Percentiles rank a stretch among this genome's conserved stretches.
phyloP scores from a whole-genome alignment of 129 eudicot species.

The Artemisia annua region DNA sequence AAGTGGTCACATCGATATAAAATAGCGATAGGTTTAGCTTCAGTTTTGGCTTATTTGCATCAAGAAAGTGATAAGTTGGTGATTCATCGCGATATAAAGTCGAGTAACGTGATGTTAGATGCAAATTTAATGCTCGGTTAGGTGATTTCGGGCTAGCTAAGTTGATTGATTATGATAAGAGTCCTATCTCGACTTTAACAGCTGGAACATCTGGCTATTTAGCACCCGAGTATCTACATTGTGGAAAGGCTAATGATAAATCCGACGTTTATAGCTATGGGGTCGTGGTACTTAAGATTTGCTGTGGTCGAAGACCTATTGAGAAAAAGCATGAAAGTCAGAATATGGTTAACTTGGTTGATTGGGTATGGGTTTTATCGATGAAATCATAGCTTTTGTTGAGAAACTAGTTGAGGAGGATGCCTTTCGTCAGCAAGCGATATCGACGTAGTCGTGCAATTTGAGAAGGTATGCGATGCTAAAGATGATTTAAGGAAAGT shows the following conservation, averaged over 20 bases:
- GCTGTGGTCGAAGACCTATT: constrained; percentile 75
- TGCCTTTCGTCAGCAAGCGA: no score
- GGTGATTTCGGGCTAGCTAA: constrained; percentile 60
- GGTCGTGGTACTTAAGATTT: constrained; percentile 68
- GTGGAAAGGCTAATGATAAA: constrained; percentile 70
- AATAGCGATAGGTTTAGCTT: no score
- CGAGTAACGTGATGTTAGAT: constrained; percentile 60
- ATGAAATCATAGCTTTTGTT: no score
- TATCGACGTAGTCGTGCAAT: no score
- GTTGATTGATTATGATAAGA: constrained; percentile 40
- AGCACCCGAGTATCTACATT: constrained; percentile 87
- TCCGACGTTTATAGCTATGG: constrained; percentile 78
- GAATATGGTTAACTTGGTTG: constrained; percentile 66
- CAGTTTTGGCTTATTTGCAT: no score
- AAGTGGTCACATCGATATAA: no score
- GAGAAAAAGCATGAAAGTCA: constrained; percentile 47
- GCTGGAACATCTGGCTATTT: constrained; percentile 90
- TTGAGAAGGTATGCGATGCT: no score
- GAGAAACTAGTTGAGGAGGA: no score
- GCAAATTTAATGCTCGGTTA: constrained; percentile 52
- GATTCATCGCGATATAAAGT: constrained; percentile 41
- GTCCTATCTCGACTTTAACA: constrained; percentile 74
- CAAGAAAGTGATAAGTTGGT: constrained; percentile 75
- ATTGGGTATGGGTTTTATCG: constrained; percentile 76
- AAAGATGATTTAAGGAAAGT: no score